These are phyloP conservation scores for Colletotrichum sp. DNA, from an alignment of 2,329 filamentous ascomycete genomes.

Conservation along the genomic window DNA sequence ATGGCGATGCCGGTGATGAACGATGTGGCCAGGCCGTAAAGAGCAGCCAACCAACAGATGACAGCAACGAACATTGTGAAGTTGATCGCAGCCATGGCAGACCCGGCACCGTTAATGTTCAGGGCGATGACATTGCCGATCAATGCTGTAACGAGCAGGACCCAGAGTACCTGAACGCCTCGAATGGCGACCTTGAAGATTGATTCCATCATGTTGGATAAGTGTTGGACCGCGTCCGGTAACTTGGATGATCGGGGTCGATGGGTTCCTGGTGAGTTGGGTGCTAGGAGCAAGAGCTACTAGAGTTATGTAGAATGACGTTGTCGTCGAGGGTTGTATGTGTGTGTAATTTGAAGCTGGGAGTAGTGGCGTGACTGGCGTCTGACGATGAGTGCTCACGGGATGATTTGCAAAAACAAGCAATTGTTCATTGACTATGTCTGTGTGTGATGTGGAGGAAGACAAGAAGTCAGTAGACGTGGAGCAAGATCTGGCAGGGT, in stretches of 20 bases:
- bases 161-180: constrained; percentile 54
- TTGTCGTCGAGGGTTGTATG: not conserved
- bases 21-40: constrained; percentile 65
- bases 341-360: not conserved
- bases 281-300: not conserved
- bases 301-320: not conserved
- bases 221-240: not conserved
- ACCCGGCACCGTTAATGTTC: constrained; percentile 48
- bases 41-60: constrained; percentile 67
- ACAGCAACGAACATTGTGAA: constrained; percentile 74
- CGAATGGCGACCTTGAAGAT: constrained; percentile 54
- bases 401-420: not conserved
- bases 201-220: constrained; percentile 35
- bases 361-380: not conserved
- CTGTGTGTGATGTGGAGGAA: not conserved
- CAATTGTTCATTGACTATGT: not conserved
- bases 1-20: constrained; percentile 59
- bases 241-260: not conserved
- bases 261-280: not conserved
- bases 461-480: not conserved
- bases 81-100: constrained; percentile 57
- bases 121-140: constrained; percentile 63
- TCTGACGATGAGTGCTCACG: not conserved
- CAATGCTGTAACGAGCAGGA: constrained; percentile 59
- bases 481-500: not conserved